Evolutionary conservation across 352 stramenopile genomes (phyloP), one percentile per base, ranked within the genome.

Genomic region (Globisporangium cylindrosporum): DNA sequence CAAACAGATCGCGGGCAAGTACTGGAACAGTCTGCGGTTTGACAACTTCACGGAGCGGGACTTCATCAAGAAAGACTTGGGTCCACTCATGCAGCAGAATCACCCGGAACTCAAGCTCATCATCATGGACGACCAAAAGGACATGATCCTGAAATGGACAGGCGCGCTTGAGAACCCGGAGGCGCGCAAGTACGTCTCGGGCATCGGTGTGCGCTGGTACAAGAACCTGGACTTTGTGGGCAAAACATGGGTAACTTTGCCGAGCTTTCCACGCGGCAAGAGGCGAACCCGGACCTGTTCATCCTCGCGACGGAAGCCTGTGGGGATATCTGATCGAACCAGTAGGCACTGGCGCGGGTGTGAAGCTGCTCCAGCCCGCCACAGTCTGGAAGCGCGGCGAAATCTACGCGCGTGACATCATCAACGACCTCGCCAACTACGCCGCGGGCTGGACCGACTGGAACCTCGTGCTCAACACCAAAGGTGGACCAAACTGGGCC

Each of bases 141-240:
- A 74, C 48, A 58, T 67, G 9, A 48, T 93, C 10, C 10, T 81
- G 22, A 72, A 73, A 10, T 81, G 80, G 62, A 69, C 76, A 10
- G 69, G 65, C 1, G 66, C 75, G 1, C 69, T 84, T 20, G 74
- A 74, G 27, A 72, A 86, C 25, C 53, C 43, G 3, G 81, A 89
- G 4, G 62, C 73, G 1, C 53, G 56, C n/a, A 61, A 91, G 71
- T 96, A 93, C 70, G 59, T 96, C 2, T 69, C 79, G 46, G 89
- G 89, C n/a, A 77, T 95, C 53, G 90, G 81, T 3, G 89, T 94
- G 64, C 90, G 97, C 67, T 97, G 89, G 86, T 92, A 94, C 71
- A 75, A 68, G 27, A 66, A 80, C 58, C 59, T 74, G 24, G 80
- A 86, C 46, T 84, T 83, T 27, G 57, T 70, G 9, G 49, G 76